Base-by-base conservation (phyloP, 257 asterid genomes). In the Solanum neorickii region DNA sequence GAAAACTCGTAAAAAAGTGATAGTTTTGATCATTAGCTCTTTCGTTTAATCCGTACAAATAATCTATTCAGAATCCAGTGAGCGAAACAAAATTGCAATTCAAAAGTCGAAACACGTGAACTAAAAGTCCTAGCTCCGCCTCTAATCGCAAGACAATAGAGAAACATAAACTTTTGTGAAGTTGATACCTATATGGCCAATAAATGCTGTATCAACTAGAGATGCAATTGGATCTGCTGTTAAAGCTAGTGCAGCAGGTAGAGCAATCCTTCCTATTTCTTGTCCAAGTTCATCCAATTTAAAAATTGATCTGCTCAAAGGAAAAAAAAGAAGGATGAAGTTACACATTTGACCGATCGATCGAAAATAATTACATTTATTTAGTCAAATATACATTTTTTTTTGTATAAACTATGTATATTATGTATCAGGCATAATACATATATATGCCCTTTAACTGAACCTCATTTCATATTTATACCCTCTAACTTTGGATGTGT, bases 171-270 rank as follows among this genome's bases (percentile, higher is more conserved):
- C 15, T 5, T 7, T 29, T 46, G 18, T 33, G 74, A 86, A 44
- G 60, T 2, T 3, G 16, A 23, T 93, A 95, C 98, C 98, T n/a
- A 95, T 94, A 88, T 90, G 98, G 87, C 98, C 98, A n/a, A 95
- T 92, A 84, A 95, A 95, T 20, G 95, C 95, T 37, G 98, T 95
- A 37, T 95, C 97, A 37, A 95, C 90, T 16, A 95, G 91, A 88
- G 98, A 95, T n/a, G 98, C 98, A 89, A 95, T 90, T 37, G 98
- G 98, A 90, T 95, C 98, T 87, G 98, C 98, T 46, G 95, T 94
- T 87, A 95, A 89, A 88, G 98, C 97, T 66, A 94, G 90, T 25
- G 98, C 96, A 23, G 97, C 96, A 27, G 97, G 97, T 69, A 95
- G 85, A 5, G 96, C 94, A 59, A 95, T 94, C 35, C 86, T 90